Conservation (phyloP, 169 alveolate species). For the Eimeria brunetti region DNA sequence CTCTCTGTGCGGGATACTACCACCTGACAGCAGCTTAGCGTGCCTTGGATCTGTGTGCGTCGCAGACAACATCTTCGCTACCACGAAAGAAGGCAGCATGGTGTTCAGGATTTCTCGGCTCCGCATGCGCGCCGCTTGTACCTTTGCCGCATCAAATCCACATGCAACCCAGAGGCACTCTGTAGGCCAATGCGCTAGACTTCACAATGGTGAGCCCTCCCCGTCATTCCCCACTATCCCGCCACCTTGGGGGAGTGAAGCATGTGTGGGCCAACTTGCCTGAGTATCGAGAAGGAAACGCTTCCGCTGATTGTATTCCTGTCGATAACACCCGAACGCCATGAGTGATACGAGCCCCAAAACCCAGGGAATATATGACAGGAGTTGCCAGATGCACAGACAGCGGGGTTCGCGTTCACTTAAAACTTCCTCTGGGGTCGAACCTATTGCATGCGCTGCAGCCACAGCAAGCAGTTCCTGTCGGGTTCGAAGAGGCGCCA, state of each 20-base stretch:
- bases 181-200: background rate
- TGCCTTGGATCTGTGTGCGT: slow-evolving; percentile 49
- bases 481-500: slow-evolving; percentile 43
- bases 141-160: slow-evolving; percentile 26
- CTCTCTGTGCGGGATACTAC: background rate
- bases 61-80: slow-evolving; percentile 84
- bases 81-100: slow-evolving; percentile 94
- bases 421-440: slow-evolving; percentile 51
- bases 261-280: slow-evolving; percentile 76
- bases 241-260: background rate
- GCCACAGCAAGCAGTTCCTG: slow-evolving; percentile 61
- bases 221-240: background rate
- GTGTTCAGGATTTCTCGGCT: slow-evolving; percentile 93
- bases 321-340: slow-evolving; percentile 89
- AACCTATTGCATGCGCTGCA: slow-evolving; percentile 19
- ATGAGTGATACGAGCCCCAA: slow-evolving; percentile 66
- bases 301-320: slow-evolving; percentile 90
- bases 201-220: background rate
- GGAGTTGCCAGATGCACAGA: slow-evolving; percentile 66
- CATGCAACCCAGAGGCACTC: background rate
- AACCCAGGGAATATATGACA: slow-evolving; percentile 45
- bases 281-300: slow-evolving; percentile 86
- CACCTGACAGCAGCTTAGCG: background rate
- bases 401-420: slow-evolving; percentile 68
- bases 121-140: slow-evolving; percentile 84